phyloP scores from a whole-genome alignment of 2,329 filamentous ascomycete species.

The Thermothelomyces thermophilus region DNA sequence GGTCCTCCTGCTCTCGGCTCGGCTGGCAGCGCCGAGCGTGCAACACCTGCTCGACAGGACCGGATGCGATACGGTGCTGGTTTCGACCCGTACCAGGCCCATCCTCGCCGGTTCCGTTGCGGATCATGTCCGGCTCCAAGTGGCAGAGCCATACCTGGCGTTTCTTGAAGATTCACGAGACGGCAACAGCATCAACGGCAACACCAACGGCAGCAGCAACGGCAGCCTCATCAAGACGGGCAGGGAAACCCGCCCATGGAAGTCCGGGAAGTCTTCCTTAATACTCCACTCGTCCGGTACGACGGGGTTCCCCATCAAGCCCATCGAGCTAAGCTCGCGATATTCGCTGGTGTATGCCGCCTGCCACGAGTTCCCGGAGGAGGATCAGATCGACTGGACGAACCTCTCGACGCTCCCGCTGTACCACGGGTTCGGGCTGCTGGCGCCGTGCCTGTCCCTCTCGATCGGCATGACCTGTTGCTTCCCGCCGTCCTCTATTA shows the following conservation, averaged over 20 bases:
- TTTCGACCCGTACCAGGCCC: background rate
- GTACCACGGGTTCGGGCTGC: background rate
- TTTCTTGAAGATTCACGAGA: background rate
- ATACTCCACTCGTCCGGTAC: background rate
- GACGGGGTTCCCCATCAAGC: background rate
- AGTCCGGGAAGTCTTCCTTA: background rate
- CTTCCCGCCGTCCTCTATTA: background rate
- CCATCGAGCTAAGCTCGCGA: background rate
- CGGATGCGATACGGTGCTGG: background rate
- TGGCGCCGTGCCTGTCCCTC: background rate
- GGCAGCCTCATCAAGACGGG: background rate
- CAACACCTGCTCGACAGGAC: background rate
- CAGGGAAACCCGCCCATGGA: too few relatives aligned
- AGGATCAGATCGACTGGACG: background rate
- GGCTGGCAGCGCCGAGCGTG: background rate
- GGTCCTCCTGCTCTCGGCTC: background rate
- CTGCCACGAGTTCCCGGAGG: background rate
- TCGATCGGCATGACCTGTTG: background rate
- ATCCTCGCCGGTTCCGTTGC: background rate
- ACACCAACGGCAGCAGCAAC: background rate
- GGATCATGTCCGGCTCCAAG: background rate
- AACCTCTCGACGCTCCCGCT: background rate
- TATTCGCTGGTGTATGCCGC: background rate
- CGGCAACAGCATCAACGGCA: too few relatives aligned
- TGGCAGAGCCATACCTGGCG: background rate